Evolutionary conservation across 2,329 filamentous ascomycete genomes (phyloP).

Genomic region (Rutstroemia sydowiana): DNA sequence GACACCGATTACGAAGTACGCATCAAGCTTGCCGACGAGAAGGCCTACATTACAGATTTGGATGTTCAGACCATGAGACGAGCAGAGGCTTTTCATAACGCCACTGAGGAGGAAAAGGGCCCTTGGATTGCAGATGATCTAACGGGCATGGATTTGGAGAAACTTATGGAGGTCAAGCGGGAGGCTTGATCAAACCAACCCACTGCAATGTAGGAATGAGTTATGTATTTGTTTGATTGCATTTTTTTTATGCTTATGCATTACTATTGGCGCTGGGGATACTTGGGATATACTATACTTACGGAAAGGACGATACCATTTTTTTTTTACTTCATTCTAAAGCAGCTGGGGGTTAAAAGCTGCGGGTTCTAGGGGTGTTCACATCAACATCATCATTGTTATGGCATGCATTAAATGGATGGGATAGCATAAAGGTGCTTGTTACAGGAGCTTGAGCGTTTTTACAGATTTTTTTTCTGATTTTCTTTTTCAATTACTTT

Average conservation of each 20-base stretch:
- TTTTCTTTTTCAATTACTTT: background rate
- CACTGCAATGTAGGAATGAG: background rate
- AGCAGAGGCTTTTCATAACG: constrained; percentile 73
- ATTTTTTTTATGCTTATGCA: constrained; percentile 1
- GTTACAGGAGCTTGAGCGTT: too few relatives aligned
- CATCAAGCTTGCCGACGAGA: constrained; percentile 60
- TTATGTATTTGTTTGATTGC: constrained; percentile 1
- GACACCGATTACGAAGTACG: constrained; percentile 92
- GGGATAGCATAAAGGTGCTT: too few relatives aligned
- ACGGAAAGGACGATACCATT: constrained; percentile 10
- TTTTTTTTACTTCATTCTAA: background rate
- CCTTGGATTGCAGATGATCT: constrained; percentile 72
- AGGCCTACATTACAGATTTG: constrained; percentile 76
- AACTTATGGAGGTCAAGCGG: constrained; percentile 44
- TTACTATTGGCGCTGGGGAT: constrained; percentile 10
- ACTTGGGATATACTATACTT: constrained; percentile 7
- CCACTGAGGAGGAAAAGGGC: constrained; percentile 81
- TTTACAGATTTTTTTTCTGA: too few relatives aligned
- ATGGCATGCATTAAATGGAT: background rate
- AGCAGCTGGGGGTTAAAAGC: background rate
- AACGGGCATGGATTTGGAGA: constrained; percentile 50
- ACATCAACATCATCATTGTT: constrained; percentile 2
- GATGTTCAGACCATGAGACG: constrained; percentile 85
- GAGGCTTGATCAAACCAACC: constrained; percentile 13
- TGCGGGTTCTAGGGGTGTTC: background rate